Base-by-base conservation (phyloP, 495 filamentous ascomycete species). In the Lasiosphaeria miniovina region DNA sequence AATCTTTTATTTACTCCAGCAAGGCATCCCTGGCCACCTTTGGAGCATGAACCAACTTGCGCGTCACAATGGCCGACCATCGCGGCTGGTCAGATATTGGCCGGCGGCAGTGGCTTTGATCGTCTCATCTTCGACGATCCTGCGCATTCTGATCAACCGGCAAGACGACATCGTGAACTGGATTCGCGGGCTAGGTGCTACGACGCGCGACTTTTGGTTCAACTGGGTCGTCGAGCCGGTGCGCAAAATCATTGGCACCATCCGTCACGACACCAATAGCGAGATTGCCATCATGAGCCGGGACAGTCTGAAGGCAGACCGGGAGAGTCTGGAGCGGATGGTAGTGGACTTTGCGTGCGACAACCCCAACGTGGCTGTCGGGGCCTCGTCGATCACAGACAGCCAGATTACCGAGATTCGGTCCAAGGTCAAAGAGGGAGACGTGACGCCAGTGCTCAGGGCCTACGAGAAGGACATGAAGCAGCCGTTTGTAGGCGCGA, bases 241-340 rank as follows among this genome's bases (percentile, higher is more conserved):
- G 3, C 83, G 83, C 61, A 91, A 92, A 71, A 80, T 98, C 12
- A 82, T 98, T 61, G 85, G 87, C 11, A 98, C 94, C 0, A 98
- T 98, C 66, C 84, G 92, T 11, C 94, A 97, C 66, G 90, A 96
- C 66, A 82, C 88, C 58, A 88, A 84, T 62, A 95, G 90, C 62
- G 93, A 96, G 68, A 92, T 98, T 57, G 91, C 92, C 17, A 88
- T 98, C 59, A 94, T 98, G 90, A 96, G 90, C 74, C 90, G 89
- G 52, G 87, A 90, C 62, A 96, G 90, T 63, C 78, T 98, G 31
- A 84, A 88, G 69, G 91, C 90, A 15, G 94, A 98, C 65, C 85
- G 90, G 49, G 90, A 90, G 17, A 96, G 91, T 64, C 77, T 98
- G 48, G 94, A 98, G 71, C 86, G 94, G 40, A 98, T 98, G 94